Base-by-base conservation (phyloP, 768 basidiomycete genomes). In the Pisolithus albus region DNA sequence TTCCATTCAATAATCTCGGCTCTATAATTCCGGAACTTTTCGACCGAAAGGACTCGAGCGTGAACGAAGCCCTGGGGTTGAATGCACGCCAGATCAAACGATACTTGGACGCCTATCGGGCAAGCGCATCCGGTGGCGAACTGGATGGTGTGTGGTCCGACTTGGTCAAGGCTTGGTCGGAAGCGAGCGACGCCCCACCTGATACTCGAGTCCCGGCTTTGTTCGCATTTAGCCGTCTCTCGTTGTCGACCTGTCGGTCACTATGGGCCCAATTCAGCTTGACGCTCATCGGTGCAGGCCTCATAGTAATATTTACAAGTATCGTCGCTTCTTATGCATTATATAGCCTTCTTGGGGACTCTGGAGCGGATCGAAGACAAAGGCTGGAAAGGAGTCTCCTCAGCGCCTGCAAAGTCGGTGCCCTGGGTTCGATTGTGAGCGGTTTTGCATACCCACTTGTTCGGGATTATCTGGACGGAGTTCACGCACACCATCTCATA, bases 181-280 rank as follows among this genome's bases (percentile, higher is more conserved):
- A 70, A 5, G 65, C 67, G 7, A 55, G 64, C 49, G 51, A 61
- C 0, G 15, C 50, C 9, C 71, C 74, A 34, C 23, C 52, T 7
- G 50, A 54, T 4, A 52, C 55, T 15, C 51, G 54, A 15, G 42
- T 68, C 34, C 5, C 38, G 19, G 48, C 55, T 0, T 37, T 62
- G 15, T 57, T 55, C 56, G 58, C 51, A 13, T 68, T 69, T 37
- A 64, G 63, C 37, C 66, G 70, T 23, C 61, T 75, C 34, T 61
- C 77, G 15, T 59, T 74, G 10, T 70, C 75, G 1, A 78, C 77
- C 2, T 94, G 94, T 61, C 85, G 94, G 7, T 68, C 78, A 11
- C 81, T 97, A 50, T 99, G 96, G 96, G 95, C 96, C 1, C 90
- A 91, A 61, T 98, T 99, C 74, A 89, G 92, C 56, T 73, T 85